A percentile compares a stretch with the other conserved stretches of the same genome.
phyloP scores from a whole-genome alignment of 345 rosid genomes.

The Brassica carinata region DNA sequence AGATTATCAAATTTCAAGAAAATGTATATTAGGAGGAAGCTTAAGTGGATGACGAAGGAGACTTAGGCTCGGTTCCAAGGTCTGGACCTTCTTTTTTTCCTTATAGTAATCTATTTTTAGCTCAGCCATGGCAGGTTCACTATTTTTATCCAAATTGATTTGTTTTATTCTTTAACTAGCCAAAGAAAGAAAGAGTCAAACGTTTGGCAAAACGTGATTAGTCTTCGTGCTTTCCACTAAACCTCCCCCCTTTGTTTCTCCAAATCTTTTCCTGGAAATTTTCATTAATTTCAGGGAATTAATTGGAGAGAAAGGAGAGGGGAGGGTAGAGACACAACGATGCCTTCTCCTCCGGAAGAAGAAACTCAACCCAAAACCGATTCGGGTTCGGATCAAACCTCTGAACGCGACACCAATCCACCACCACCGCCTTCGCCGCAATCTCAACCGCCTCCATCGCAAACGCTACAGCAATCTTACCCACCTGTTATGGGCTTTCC shows the following conservation, averaged over 20 bases:
- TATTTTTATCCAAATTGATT: constrained; percentile 35
- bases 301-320: background rate
- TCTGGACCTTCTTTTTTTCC: background rate
- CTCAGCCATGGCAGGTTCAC: constrained; percentile 27
- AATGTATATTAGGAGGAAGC: background rate
- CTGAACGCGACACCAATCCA: constrained; percentile 34
- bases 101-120: constrained; percentile 30
- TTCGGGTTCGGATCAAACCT: constrained; percentile 25
- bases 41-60: background rate
- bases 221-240: constrained; percentile 35
- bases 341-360: constrained; percentile 43
- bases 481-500: constrained; percentile 43
- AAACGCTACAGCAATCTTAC: constrained; percentile 5
- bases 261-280: background rate
- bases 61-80: background rate
- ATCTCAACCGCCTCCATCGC: constrained; percentile 20
- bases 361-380: constrained; percentile 34
- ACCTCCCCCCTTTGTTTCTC: constrained; percentile 20
- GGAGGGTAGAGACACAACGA: constrained; percentile 12
- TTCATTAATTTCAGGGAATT: background rate
- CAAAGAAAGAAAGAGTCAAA: background rate
- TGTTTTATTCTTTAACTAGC: constrained; percentile 2
- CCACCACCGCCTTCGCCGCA: constrained; percentile 24
- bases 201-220: constrained; percentile 4
- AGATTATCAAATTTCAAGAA: background rate